Conservation (phyloP, 306 rosid genomes). For the Bauhinia variegata region DNA sequence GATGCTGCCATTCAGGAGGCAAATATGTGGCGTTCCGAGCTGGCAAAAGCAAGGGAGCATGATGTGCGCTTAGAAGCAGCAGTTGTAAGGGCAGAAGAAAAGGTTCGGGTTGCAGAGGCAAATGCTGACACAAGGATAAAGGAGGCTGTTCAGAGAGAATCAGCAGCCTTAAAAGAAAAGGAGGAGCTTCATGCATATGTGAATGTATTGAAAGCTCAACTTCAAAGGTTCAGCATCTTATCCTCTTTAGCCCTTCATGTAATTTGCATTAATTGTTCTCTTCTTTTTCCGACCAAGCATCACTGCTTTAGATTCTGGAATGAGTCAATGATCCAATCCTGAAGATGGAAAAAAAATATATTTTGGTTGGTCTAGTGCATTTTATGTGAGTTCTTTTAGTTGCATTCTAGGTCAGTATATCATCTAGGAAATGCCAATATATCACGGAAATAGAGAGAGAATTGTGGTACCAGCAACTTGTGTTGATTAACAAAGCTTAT, state of each 20-base stretch:
- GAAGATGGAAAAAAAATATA: too few species aligned
- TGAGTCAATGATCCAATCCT: conserved; percentile 7
- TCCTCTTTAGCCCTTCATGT: conserved; percentile 29
- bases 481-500: conserved; percentile 20
- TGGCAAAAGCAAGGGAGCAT: conserved; percentile 93
- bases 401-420: conserved; percentile 3
- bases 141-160: conserved; percentile 77
- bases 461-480: not conserved
- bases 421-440: conserved; percentile 32
- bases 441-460: not conserved
- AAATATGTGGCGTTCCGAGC: conserved; percentile 94
- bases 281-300: not conserved
- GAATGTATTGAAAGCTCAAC: conserved; percentile 79
- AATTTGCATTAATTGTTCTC: conserved; percentile 13
- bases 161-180: conserved; percentile 70
- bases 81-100: conserved; percentile 89
- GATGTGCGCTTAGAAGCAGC: conserved; percentile 87
- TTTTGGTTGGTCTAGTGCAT: conserved; percentile 1
- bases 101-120: conserved; percentile 81
- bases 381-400: conserved; percentile 2
- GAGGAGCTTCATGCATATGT: conserved; percentile 85
- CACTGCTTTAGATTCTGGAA: not conserved
- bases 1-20: conserved; percentile 85
- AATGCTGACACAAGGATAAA: conserved; percentile 77
- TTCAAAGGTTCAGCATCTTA: conserved; percentile 73